Base-by-base conservation (phyloP, 176 grass and related monocot species). In the Carex cristatella region DNA sequence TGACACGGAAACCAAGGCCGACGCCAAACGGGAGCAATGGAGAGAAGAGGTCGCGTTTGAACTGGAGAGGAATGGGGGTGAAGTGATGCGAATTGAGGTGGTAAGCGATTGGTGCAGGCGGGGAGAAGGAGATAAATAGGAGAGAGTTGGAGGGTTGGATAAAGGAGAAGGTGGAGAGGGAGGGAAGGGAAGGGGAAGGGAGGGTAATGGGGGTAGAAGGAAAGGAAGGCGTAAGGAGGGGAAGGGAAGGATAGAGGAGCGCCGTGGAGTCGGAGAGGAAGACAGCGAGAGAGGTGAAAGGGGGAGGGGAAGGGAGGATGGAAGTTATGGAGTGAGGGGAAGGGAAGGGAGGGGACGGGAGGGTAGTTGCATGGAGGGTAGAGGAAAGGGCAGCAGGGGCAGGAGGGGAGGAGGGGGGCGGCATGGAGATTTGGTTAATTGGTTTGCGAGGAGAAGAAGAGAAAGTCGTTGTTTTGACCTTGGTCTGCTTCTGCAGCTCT, bases 281-380 rank as follows among this genome's bases (percentile, higher is more conserved):
- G 92, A 54, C 86, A 84, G 84, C 96, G 88, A 64, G 87, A 89
- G 96, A 89, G 88, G 16, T 32, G 85, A 76, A 74, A 73, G 79
- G 1, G 88, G 83, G 66, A 89, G 85, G 90, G 72, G 31, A n/a
- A 88, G 90, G 77, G 84, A 85, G 13, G 91, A 90, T 69, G 90
- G 82, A 61, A 83, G 93, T 60, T 88, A 86, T 70, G 88, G 86
- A 90, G 88, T 81, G 74, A 91, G 37, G 68, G 79, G 81, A 79
- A 69, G 86, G 58, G 93, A 87, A 68, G 86, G 89, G 14, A 92
- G 88, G 42, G 90, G 91, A 53, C 77, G 75, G 76, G 84, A 90
- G 35, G 60, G 85, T 63, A 88, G 88, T 87, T 64, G 89, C 84
- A 87, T 88, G 30, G 91, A 91, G 70, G 86, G 91, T 30, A 87